Percentiles rank a stretch among this genome's conserved stretches.
phyloP scores from a whole-genome alignment of 768 basidiomycete species.

The Imleria badia region DNA sequence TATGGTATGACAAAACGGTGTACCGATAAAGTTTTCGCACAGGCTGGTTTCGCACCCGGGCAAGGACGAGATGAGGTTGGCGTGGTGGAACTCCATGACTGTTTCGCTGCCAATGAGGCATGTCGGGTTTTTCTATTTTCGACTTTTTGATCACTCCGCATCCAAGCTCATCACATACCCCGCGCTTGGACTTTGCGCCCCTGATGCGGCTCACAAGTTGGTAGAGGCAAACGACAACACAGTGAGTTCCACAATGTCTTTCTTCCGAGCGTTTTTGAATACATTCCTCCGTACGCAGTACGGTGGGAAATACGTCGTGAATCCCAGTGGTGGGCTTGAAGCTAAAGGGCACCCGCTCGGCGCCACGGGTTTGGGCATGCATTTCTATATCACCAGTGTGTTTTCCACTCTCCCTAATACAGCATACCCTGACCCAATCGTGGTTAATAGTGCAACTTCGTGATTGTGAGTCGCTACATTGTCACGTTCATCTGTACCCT shows the following conservation, averaged over 20 bases:
- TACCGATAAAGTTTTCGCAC: conserved; percentile 66
- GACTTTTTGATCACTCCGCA: not conserved
- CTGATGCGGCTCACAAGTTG: conserved; percentile 68
- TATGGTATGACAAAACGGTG: conserved; percentile 71
- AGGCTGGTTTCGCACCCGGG: conserved; percentile 67
- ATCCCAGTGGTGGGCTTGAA: conserved; percentile 83
- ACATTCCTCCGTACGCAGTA: conserved; percentile 43
- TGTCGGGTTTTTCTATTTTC: conserved; percentile 1
- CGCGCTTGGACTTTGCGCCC: conserved; percentile 69
- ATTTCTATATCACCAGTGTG: conserved; percentile 81
- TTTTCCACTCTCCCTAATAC: not conserved
- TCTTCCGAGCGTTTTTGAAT: not conserved
- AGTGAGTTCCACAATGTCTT: conserved; percentile 37
- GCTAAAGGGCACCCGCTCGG: conserved; percentile 89
- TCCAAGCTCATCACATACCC: conserved; percentile 75
- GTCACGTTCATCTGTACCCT: not conserved
- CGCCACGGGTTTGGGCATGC: conserved; percentile 83
- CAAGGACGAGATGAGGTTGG: conserved; percentile 70
- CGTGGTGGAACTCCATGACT: conserved; percentile 86
- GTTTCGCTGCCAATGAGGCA: conserved; percentile 82
- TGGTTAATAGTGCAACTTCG: conserved; percentile 64
- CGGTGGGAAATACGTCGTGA: conserved; percentile 82
- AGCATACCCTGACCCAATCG: not conserved
- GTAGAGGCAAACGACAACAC: conserved; percentile 80
- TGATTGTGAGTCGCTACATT: conserved; percentile 46